Evolutionary conservation across 108 stramenopile genomes (phyloP).

Genomic region (Cylindrotheca closterium): DNA sequence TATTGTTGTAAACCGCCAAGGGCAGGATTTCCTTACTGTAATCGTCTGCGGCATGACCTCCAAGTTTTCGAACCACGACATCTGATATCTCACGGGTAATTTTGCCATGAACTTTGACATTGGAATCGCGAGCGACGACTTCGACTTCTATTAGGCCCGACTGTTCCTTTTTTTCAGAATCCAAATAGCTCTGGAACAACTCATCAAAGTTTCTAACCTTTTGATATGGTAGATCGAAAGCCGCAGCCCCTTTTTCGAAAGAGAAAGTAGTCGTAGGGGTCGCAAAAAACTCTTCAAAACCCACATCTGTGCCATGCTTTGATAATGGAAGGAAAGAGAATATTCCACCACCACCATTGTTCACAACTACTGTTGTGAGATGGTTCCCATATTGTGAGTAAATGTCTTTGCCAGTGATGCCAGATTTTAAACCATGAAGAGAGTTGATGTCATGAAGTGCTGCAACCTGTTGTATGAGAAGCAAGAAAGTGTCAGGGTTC

Average conservation of each 20-base stretch:
- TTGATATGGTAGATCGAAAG: conserved; percentile 60
- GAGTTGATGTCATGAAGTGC: conserved; percentile 88
- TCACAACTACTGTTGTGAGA: conserved; percentile 74
- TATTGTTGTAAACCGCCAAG: conserved; percentile 5
- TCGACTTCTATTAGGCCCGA: conserved; percentile 59
- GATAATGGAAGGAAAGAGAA: conserved; percentile 95
- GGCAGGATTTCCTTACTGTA: not conserved
- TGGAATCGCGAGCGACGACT: conserved; percentile 55
- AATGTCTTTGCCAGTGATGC: conserved; percentile 9
- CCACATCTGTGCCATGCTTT: conserved; percentile 81
- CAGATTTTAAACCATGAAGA: conserved; percentile 60
- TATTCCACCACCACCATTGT: conserved; percentile 94
- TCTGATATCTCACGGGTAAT: conserved; percentile 42
- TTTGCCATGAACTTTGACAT: conserved; percentile 63
- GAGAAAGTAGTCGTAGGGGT: conserved; percentile 83
- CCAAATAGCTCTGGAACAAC: conserved; percentile 40
- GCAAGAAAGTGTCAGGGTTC: too few relatives aligned
- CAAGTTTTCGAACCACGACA: conserved; percentile 14
- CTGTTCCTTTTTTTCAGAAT: conserved; percentile 19
- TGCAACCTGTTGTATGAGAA: conserved; percentile 36
- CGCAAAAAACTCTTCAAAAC: conserved; percentile 88
- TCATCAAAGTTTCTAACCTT: conserved; percentile 32
- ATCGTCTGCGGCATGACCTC: not conserved
- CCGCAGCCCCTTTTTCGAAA: conserved; percentile 56
- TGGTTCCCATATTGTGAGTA: conserved; percentile 39